These are phyloP conservation scores for Xylaria telfairii DNA, from an alignment of 495 filamentous ascomycete species.

Conservation along the genomic window DNA sequence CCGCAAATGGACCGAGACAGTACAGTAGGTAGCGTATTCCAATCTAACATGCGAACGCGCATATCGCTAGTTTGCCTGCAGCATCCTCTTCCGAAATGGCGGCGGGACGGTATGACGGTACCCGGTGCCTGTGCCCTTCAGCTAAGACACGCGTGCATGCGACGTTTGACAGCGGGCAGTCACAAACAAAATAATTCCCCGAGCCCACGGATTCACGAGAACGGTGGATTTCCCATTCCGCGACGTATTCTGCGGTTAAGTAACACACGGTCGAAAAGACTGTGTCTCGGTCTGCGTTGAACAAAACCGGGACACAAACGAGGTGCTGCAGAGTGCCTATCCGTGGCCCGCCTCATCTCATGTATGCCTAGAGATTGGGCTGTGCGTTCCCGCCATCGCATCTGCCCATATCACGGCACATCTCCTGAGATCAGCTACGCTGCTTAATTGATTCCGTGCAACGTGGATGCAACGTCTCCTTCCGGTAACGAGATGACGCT, in stretches of 20 bases:
- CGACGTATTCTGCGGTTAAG: neutral
- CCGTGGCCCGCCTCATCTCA: neutral
- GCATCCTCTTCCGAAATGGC: neutral
- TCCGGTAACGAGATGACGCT: conserved; percentile 5
- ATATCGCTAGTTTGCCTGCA: neutral
- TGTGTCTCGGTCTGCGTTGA: neutral
- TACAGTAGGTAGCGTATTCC: neutral
- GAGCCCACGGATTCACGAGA: neutral
- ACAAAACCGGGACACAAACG: neutral
- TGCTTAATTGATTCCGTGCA: neutral
- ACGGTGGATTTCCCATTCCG: neutral
- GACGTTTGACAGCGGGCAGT: neutral
- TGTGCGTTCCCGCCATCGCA: neutral
- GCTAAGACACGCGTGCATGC: neutral
- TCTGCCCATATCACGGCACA: neutral
- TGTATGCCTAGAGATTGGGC: neutral
- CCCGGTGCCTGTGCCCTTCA: neutral
- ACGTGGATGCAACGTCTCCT: conserved; percentile 24
- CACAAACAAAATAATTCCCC: conserved; percentile 2
- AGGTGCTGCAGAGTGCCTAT: neutral
- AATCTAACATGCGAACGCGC: neutral
- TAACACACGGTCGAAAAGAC: neutral
- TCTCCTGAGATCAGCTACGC: neutral
- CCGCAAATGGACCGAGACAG: neutral
- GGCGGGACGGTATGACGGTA: neutral